Evolutionary conservation across 176 grass and related monocot species (phyloP), one percentile per base, ranked within the genome.

Genomic region (Avena eriantha): DNA sequence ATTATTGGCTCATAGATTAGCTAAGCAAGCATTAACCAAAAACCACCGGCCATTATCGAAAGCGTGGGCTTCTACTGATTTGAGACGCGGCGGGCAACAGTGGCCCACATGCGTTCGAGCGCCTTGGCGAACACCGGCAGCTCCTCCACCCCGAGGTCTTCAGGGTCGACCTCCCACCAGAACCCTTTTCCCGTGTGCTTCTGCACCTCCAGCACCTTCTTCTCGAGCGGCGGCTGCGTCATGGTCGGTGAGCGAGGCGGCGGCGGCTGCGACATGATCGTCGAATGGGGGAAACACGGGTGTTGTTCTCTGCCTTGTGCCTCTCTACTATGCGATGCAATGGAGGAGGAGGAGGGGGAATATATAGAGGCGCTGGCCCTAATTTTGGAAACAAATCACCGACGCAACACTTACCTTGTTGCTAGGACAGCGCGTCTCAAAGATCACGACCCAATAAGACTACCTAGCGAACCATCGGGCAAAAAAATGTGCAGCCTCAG

Each of bases 121-220:
- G 7, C 2, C 66, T 10, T 69, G 16, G 1, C 0, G 66, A 69
- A 39, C 2, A 36, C 33, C 33, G 2, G 66, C 33, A 69, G 33
- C 66, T 69, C 66, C 66, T 34, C 66, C 33, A 0, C 2, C 7
- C 33, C 16, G 66, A 86, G 84, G n/a, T n/a, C 29, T n/a, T 31
- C 21, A 4, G 18, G 46, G 47, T 85, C 73, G 8, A 47, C 74
- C 60, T 78, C 83, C 74, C 61, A 78, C 83, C 61, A 85, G 61
- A 5, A 21, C 60, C 0, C 1, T 33, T 35, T 85, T 8, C 21
- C 61, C 2, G 29, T 10, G n/a, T 9, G 14, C 47, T 75, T 4
- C 33, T 14, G 8, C 60, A 75, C 48, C 73, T 21, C 8, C 74
- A 4, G 0, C 61, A 85, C 49, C 61, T 26, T 78, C 3, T 56